These are phyloP conservation scores for Tetramitus jugosus DNA, from an alignment of 208 protist species.

Conservation along the genomic window DNA sequence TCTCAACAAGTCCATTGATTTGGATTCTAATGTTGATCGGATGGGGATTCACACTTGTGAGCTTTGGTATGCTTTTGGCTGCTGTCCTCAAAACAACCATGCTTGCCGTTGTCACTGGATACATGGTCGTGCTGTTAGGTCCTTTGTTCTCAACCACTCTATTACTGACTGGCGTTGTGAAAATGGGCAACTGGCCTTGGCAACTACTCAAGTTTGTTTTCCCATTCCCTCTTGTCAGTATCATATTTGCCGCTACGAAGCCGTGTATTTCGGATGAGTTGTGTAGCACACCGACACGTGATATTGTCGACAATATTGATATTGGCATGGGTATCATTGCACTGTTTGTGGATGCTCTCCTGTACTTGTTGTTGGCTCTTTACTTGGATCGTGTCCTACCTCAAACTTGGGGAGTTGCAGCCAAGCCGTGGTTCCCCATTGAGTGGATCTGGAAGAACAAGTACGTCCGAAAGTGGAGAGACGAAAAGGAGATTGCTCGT, in stretches of 20 bases:
- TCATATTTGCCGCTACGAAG: neutral
- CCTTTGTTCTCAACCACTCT: neutral
- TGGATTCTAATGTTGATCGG: neutral
- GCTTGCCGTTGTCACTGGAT: neutral
- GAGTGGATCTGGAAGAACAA: neutral
- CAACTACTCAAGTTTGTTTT: neutral
- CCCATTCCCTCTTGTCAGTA: neutral
- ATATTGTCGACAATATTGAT: neutral
- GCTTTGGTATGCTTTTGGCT: neutral
- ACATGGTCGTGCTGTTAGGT: neutral
- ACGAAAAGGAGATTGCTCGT: too few species aligned
- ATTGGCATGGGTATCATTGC: neutral
- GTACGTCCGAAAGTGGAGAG: too few species aligned
- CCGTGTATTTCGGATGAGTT: neutral
- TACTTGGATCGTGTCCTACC: conserved; percentile 71
- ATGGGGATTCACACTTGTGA: neutral
- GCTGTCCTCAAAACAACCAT: neutral
- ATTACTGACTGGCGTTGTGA: neutral
- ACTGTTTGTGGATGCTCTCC: conserved; percentile 10
- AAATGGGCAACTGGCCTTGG: too few species aligned
- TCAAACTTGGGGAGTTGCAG: neutral
- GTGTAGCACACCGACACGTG: neutral
- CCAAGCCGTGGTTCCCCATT: neutral
- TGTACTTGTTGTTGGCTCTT: conserved; percentile 57
- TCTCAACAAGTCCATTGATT: neutral